phyloP scores from a whole-genome alignment of 257 asterid species.

The Avicennia marina region DNA sequence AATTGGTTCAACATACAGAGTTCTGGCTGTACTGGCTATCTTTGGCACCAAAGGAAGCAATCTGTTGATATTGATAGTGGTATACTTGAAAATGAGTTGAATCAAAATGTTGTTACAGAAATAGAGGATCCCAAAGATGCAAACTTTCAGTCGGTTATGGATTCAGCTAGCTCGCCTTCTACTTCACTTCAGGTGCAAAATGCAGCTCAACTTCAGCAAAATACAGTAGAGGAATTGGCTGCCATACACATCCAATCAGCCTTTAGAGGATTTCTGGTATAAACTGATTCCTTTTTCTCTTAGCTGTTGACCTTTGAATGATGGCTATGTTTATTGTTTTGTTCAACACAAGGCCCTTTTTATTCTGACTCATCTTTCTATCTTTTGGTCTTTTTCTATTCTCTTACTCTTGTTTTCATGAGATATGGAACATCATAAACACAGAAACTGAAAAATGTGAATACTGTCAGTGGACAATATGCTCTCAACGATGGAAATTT shows the following conservation, averaged over 20 bases:
- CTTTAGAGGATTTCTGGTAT: constrained; percentile 93
- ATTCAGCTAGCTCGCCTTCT: constrained; percentile 55
- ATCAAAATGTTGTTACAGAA: constrained; percentile 33
- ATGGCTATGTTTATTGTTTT: not conserved
- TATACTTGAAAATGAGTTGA: constrained; percentile 47
- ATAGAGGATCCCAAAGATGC: constrained; percentile 28
- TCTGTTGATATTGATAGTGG: constrained; percentile 61
- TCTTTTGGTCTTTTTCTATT: no score
- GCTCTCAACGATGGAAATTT: no score
- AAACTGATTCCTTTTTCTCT: not conserved
- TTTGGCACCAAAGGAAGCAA: constrained; percentile 73
- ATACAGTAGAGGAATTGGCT: constrained; percentile 74
- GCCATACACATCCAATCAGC: constrained; percentile 87
- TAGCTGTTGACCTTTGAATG: constrained; percentile 7
- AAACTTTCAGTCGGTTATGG: constrained; percentile 38
- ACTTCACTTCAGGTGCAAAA: constrained; percentile 54
- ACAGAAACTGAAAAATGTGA: no score
- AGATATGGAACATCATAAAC: no score
- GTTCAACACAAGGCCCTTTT: no score
- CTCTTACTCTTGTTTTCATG: no score
- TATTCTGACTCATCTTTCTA: no score
- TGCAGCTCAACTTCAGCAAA: constrained; percentile 36
- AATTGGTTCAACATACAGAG: constrained; percentile 39
- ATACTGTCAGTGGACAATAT: no score
- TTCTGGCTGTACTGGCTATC: constrained; percentile 57